Evolutionary conservation across 2,329 filamentous ascomycete genomes (phyloP).

Genomic region (Calonectria pteridis): DNA sequence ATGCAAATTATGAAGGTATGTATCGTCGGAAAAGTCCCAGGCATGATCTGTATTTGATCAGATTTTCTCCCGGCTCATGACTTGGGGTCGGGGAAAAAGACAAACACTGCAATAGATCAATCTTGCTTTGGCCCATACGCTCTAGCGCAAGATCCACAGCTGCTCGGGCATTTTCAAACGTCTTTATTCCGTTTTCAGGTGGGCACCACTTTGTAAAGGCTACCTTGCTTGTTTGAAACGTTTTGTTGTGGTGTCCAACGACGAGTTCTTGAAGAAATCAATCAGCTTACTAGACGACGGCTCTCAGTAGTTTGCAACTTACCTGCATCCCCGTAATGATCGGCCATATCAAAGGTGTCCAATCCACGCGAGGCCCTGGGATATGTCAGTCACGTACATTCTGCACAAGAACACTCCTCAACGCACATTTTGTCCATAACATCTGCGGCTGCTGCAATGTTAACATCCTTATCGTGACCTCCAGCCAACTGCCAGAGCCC

Average conservation of each 20-base stretch:
- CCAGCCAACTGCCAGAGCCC: slow-evolving; percentile 7
- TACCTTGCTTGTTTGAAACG: not conserved
- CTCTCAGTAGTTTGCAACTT: not conserved
- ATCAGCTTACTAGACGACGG: not conserved
- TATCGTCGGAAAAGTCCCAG: slow-evolving; percentile 14
- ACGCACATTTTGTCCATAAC: not conserved
- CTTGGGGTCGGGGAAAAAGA: too few relatives aligned
- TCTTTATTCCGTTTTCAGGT: not conserved
- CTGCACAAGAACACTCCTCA: not conserved
- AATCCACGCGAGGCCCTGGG: not conserved
- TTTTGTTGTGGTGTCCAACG: not conserved
- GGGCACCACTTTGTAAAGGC: slow-evolving; percentile 12
- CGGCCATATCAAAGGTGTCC: slow-evolving; percentile 5
- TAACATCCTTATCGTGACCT: not conserved
- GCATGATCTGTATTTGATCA: not conserved
- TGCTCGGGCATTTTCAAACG: not conserved
- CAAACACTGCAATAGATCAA: not conserved
- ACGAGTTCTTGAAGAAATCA: not conserved
- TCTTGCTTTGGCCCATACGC: not conserved
- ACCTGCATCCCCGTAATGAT: slow-evolving; percentile 1
- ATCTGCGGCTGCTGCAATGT: not conserved
- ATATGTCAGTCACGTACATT: not conserved
- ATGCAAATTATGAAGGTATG: slow-evolving; percentile 3
- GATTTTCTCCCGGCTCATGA: not conserved
- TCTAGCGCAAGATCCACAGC: not conserved